Evolutionary conservation across 495 filamentous ascomycete species (phyloP), one percentile per base, ranked within the genome.

Genomic region (Rhypophila decipiens): DNA sequence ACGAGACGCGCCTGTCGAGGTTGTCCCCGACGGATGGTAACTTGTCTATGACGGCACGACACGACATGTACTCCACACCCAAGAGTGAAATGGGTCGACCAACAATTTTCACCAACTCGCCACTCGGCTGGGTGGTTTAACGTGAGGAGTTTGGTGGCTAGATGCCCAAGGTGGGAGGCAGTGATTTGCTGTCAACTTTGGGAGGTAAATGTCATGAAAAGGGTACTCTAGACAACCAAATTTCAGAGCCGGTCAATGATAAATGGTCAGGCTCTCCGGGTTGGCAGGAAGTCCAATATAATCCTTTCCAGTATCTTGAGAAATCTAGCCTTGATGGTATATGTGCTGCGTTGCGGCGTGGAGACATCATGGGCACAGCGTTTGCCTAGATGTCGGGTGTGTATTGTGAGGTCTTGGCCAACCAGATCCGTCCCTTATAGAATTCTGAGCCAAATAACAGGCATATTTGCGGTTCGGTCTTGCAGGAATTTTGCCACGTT

Each of bases 51-150:
- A 59, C 51, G 64, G 61, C 69, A 70, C 70, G 66, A 57, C 58
- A 66, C 69, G 67, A 64, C 65, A 67, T 72, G 68, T 70, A 73
- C 67, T 75, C 66, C 71, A 69, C 66, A 58, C 67, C 65, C 58
- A 65, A 53, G 57, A 59, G 58, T 57, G 54, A 31, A 53, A 50
- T 42, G 52, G 55, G 55, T 63, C 59, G 55, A 61, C 58, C 58
- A 53, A 42, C 51, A 49, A 50, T n/a, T n/a, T n/a, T n/a, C n/a
- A 52, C 50, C 59, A 51, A 54, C 57, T 57, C 55, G 7, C 27
- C 13, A 31, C 27, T 31, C 55, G 59, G 51, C 53, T 58, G 55
- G 59, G 60, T 58, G 52, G 51, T 61, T 61, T 65, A n/a, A 56
- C 51, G 55, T 57, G 60, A 53, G 62, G 62, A 65, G 62, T 58